phyloP scores from a whole-genome alignment of 257 asterid species.

The Fraxinus quadrangulata region DNA sequence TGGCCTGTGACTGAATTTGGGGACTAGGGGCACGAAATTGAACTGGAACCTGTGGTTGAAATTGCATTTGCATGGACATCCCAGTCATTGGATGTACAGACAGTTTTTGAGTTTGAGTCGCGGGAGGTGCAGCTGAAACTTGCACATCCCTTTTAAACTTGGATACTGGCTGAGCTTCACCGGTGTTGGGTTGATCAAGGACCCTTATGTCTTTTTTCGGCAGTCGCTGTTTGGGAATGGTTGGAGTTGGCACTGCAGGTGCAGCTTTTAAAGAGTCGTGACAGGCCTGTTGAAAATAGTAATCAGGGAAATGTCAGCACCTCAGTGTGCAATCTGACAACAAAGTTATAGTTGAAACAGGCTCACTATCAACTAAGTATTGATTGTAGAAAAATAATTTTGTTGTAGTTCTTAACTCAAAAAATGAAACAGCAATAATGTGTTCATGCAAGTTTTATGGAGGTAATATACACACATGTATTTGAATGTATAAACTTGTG shows the following conservation, averaged over 20 bases:
- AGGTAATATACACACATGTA: background rate
- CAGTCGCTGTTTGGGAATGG: constrained; percentile 60
- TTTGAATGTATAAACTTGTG: background rate
- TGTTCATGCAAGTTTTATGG: background rate
- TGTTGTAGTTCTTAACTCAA: background rate
- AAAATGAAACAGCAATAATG: background rate
- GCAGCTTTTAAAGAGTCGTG: constrained; percentile 39
- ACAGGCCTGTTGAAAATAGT: constrained; percentile 52
- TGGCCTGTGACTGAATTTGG: constrained; percentile 71
- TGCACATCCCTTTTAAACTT: constrained; percentile 67
- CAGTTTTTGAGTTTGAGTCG: constrained; percentile 48
- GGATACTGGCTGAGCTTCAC: constrained; percentile 50
- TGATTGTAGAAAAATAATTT: background rate
- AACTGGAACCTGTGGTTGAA: constrained; percentile 58
- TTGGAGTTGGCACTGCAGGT: constrained; percentile 55
- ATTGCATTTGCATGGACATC: constrained; percentile 64
- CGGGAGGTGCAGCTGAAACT: constrained; percentile 47
- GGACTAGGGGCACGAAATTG: constrained; percentile 77
- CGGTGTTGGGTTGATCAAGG: constrained; percentile 44
- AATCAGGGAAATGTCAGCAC: constrained; percentile 10
- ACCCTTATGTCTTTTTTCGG: constrained; percentile 53
- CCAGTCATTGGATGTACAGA: constrained; percentile 50
- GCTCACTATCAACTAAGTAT: background rate
- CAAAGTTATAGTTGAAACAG: background rate
- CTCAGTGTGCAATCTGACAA: constrained; percentile 5